These are phyloP conservation scores for Pseudocercospora crystallina DNA, from an alignment of 2,329 filamentous ascomycete genomes.

Conservation along the genomic window DNA sequence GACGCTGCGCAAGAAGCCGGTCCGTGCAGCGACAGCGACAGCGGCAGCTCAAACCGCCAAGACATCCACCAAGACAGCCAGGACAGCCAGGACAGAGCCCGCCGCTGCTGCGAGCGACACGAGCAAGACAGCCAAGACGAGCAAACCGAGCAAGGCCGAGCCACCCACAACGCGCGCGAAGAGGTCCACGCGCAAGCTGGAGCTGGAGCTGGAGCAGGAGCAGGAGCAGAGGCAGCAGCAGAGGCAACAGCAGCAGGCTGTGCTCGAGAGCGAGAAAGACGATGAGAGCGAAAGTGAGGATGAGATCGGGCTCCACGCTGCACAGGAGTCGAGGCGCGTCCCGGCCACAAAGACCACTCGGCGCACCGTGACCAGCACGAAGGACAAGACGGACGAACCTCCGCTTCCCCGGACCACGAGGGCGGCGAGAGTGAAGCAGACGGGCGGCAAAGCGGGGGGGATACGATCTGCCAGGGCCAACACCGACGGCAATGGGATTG, in stretches of 20 bases:
- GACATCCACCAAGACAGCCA: too few species aligned
- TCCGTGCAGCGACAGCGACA: constrained; percentile 30
- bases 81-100: too few species aligned
- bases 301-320: too few species aligned
- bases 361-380: neutral
- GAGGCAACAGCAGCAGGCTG: too few species aligned
- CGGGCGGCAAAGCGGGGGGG: neutral
- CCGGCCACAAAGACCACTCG: neutral
- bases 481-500: neutral
- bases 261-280: too few species aligned
- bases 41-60: constrained; percentile 12
- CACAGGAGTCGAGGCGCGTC: too few species aligned
- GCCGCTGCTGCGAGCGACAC: constrained; percentile 6
- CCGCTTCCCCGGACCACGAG: neutral
- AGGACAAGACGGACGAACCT: constrained; percentile 3
- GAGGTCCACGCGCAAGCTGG: constrained; percentile 1
- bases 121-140: constrained; percentile 1
- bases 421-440: constrained; percentile 10
- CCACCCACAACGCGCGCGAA: neutral
- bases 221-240: too few species aligned
- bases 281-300: too few species aligned
- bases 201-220: neutral
- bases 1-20: constrained; percentile 35
- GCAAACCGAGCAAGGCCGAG: constrained; percentile 17
- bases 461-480: constrained; percentile 3